Conservation (phyloP, 78 protist genomes). For the Emiliania huxleyi region DNA sequence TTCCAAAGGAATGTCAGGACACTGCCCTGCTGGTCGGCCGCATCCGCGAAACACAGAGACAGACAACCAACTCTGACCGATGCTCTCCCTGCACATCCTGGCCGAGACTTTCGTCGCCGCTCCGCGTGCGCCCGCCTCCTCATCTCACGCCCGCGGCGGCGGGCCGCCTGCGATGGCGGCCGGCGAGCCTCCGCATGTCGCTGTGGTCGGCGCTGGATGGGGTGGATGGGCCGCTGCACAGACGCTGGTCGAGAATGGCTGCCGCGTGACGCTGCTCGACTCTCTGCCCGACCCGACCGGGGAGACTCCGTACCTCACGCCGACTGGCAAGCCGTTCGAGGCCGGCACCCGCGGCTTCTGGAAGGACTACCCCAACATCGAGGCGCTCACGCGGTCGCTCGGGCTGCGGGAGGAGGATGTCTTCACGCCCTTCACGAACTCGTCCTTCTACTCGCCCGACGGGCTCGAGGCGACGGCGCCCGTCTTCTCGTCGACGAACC, state of each 20-base stretch:
- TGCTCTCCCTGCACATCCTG: too few species aligned
- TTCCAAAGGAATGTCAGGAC: too few species aligned
- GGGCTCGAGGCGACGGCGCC: slow-evolving; percentile 53
- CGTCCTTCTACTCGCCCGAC: slow-evolving; percentile 9
- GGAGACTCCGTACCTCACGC: slow-evolving; percentile 5
- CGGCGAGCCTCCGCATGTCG: too few species aligned
- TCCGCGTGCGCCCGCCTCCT: too few species aligned
- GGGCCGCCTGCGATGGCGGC: too few species aligned
- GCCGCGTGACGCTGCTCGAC: slow-evolving; percentile 25
- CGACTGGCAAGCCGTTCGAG: slow-evolving; percentile 43
- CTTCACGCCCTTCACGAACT: slow-evolving; percentile 24
- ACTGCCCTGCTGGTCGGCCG: too few species aligned
- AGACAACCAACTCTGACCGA: too few species aligned
- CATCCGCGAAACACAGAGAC: too few species aligned
- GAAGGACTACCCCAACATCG: slow-evolving; percentile 54
- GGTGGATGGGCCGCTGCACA: slow-evolving; percentile 51
- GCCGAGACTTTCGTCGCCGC: too few species aligned
- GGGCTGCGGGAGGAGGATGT: background rate
- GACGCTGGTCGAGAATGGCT: slow-evolving; percentile 26
- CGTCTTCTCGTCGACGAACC: slow-evolving; percentile 1
- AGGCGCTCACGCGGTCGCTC: background rate
- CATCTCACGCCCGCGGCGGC: too few species aligned
- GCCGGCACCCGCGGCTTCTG: slow-evolving; percentile 37
- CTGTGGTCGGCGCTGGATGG: slow-evolving; percentile 48
- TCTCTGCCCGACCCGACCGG: slow-evolving; percentile 29